Evolutionary conservation across 1,284 basidiomycete genomes (phyloP), one percentile per base, ranked within the genome.

Genomic region (Mycena sp.): DNA sequence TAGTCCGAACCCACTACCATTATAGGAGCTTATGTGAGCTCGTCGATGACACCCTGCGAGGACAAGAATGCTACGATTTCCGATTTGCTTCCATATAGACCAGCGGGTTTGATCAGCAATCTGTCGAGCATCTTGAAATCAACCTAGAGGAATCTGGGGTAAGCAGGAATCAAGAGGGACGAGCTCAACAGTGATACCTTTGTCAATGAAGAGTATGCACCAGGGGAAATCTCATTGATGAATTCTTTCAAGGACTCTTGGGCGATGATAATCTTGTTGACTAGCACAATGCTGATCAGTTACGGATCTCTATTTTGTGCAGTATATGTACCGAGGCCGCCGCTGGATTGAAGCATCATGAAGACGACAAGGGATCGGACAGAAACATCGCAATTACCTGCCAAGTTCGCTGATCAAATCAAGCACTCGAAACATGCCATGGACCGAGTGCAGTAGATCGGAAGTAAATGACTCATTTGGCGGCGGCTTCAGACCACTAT

Each of bases 221-320:
- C 80, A 0, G 85, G 84, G 21, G 70, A 76, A 5, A 85, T 56
- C 19, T 73, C 70, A 43, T 87, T 85, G 63, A 85, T 75, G 51
- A 87, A 78, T 4, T 67, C 65, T 55, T 77, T 75, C 21, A 87
- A 71, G 2, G 80, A 80, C n/a, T 80, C 79, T 69, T 85, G 83
- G 26, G 78, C 78, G 40, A 88, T 87, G 70, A 88, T 81, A 46
- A 88, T 78, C 69, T 89, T 88, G 62, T 86, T 85, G 23, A 86
- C 85, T 88, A 62, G 12, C 3, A 9, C 32, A 0, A 35, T 7
- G 21, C 26, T n/a, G n/a, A 23, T 53, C 32, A 61, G 32, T 7
- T 23, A 35, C 30, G 7, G 25, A 21, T 37, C 16, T 19, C n/a
- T 2, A 6, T 16, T 3, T 37, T 17, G 12, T n/a, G 21, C 21